Evolutionary conservation across 2,329 filamentous ascomycete genomes (phyloP).

Genomic region (Aureobasidium sp.): DNA sequence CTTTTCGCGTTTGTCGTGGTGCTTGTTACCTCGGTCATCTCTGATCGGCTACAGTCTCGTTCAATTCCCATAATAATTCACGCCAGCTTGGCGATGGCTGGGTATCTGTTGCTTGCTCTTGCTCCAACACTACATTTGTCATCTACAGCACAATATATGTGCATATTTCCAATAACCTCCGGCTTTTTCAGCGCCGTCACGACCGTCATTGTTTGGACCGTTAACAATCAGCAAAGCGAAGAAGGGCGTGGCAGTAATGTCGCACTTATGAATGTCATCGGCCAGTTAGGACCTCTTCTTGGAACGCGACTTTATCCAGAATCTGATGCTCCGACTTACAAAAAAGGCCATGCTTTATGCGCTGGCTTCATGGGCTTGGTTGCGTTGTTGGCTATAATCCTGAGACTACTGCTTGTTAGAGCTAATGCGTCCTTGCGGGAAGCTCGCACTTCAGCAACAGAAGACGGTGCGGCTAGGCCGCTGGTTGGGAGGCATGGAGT

Average conservation of each 20-base stretch:
- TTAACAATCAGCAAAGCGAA: constrained; percentile 72
- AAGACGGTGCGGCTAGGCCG: background rate
- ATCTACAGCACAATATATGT: constrained; percentile 53
- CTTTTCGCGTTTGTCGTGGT: constrained; percentile 65
- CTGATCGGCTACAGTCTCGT: constrained; percentile 57
- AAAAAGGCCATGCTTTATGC: constrained; percentile 42
- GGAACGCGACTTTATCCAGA: constrained; percentile 49
- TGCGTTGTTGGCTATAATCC: constrained; percentile 31
- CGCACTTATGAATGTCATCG: constrained; percentile 71
- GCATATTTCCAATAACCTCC: constrained; percentile 66
- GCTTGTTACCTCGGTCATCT: constrained; percentile 62
- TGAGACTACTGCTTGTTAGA: constrained; percentile 33
- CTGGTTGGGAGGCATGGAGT: background rate
- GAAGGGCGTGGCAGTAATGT: constrained; percentile 67
- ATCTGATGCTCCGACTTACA: constrained; percentile 40
- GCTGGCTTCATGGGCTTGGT: constrained; percentile 42
- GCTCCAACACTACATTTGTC: constrained; percentile 27
- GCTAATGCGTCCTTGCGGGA: constrained; percentile 22
- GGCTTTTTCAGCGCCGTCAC: constrained; percentile 83
- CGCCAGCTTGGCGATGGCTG: constrained; percentile 54
- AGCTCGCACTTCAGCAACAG: background rate
- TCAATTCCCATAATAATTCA: constrained; percentile 60
- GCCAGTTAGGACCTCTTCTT: constrained; percentile 64
- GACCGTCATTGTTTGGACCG: constrained; percentile 76
- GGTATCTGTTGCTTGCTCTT: constrained; percentile 39